phyloP scores from a whole-genome alignment of 805 yeast species.

The Ogataea pignaliae region DNA sequence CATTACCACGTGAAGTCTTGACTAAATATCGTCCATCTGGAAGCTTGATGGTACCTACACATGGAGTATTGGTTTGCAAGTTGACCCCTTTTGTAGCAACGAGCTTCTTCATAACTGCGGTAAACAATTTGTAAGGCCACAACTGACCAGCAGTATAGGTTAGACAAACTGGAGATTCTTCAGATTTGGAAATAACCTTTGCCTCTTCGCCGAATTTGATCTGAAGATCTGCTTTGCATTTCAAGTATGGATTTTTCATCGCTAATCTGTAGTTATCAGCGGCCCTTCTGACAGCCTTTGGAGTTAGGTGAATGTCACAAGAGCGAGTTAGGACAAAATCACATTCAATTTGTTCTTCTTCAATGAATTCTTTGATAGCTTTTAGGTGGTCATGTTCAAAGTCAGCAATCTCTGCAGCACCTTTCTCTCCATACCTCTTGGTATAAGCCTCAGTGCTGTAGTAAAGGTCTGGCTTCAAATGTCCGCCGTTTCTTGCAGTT shows the following conservation, averaged over 20 bases:
- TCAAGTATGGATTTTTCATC: constrained; percentile 20
- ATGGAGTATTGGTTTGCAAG: constrained; percentile 37
- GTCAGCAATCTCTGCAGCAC: no score
- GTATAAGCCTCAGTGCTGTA: no score
- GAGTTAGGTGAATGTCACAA: no score
- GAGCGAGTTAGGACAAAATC: no score
- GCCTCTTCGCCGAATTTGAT: constrained; percentile 28
- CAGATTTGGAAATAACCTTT: constrained; percentile 22
- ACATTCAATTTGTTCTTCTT: no score
- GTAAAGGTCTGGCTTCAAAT: no score
- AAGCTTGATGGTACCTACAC: constrained; percentile 20
- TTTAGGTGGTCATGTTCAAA: no score
- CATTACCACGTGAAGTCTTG: constrained; percentile 19
- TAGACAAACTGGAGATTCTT: constrained; percentile 25
- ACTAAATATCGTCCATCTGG: constrained; percentile 28
- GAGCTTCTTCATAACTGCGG: constrained; percentile 29
- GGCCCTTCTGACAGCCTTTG: no score
- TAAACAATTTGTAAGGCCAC: constrained; percentile 38
- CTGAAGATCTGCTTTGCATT: constrained; percentile 24
- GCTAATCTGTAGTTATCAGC: no score
- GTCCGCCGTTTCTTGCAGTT: no score
- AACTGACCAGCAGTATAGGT: constrained; percentile 37
- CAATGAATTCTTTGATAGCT: no score
- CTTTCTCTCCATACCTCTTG: no score
- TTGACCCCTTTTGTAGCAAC: constrained; percentile 33